phyloP scores from a whole-genome alignment of 2,329 filamentous ascomycete genomes.

The Iodosphaeria phyllophila region DNA sequence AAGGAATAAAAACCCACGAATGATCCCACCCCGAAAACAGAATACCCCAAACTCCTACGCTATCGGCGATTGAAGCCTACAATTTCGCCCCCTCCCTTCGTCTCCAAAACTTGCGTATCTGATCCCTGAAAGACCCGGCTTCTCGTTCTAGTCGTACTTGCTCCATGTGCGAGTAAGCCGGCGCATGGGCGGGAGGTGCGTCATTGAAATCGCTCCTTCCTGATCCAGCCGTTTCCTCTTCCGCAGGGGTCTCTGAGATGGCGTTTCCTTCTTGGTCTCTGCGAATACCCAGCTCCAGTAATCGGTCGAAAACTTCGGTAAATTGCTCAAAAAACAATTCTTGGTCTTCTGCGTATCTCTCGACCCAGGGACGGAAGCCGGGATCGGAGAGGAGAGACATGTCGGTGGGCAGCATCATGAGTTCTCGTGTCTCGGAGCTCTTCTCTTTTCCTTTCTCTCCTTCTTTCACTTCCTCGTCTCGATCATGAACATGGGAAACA shows the following conservation, averaged over 20 bases:
- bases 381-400: slow-evolving; percentile 35
- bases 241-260: slow-evolving; percentile 34
- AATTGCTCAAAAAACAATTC: slow-evolving; percentile 44
- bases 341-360: slow-evolving; percentile 40
- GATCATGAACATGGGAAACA: slow-evolving; percentile 33
- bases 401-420: slow-evolving; percentile 52
- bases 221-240: slow-evolving; percentile 26
- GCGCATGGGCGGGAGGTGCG: slow-evolving; percentile 18
- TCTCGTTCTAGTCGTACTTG: slow-evolving; percentile 15
- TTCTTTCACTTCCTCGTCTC: slow-evolving; percentile 35
- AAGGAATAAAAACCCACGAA: too few species aligned
- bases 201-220: slow-evolving; percentile 36
- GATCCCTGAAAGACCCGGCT: slow-evolving; percentile 19
- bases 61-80: too few species aligned
- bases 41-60: too few species aligned
- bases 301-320: slow-evolving; percentile 34
- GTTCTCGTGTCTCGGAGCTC: slow-evolving; percentile 30
- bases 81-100: slow-evolving; percentile 18
- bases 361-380: slow-evolving; percentile 34
- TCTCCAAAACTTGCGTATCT: slow-evolving; percentile 13
- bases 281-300: slow-evolving; percentile 40
- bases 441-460: slow-evolving; percentile 28
- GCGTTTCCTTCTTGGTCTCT: slow-evolving; percentile 33
- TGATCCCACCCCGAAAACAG: too few species aligned
- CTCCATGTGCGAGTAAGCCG: slow-evolving; percentile 13